Evolutionary conservation across 352 stramenopile species (phyloP).

Genomic region (Phytopythium helicoides): DNA sequence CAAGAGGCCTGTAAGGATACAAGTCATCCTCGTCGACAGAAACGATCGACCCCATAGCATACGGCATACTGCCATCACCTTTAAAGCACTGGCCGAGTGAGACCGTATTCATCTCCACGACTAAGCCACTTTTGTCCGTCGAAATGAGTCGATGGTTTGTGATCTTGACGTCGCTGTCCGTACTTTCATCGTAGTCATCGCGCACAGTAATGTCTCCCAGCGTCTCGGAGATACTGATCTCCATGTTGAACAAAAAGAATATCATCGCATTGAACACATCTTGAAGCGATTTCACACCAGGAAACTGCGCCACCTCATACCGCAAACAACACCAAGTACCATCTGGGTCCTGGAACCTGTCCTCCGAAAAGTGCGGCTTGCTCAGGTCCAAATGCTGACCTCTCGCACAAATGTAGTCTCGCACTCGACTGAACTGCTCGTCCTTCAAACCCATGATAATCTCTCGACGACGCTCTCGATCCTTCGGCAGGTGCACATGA

Average conservation of each 20-base stretch:
- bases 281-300: conserved; percentile 7
- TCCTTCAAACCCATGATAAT: too few species aligned
- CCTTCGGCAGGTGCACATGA: too few species aligned
- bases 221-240: too few species aligned
- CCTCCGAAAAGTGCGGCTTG: conserved; percentile 18
- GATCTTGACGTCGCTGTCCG: conserved; percentile 21
- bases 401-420: conserved; percentile 29
- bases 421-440: too few species aligned
- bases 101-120: conserved; percentile 12
- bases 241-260: conserved; percentile 18
- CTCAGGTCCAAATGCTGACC: conserved; percentile 21
- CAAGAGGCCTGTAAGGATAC: conserved; percentile 34
- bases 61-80: conserved; percentile 11
- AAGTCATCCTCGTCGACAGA: too few species aligned
- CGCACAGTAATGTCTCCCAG: too few species aligned
- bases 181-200: too few species aligned
- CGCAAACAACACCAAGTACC: conserved; percentile 15
- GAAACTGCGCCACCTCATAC: conserved; percentile 19
- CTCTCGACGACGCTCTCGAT: too few species aligned
- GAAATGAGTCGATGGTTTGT: conserved; percentile 44
- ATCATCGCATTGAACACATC: conserved; percentile 21
- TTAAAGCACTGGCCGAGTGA: conserved; percentile 23
- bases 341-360: conserved; percentile 17
- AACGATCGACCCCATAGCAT: conserved; percentile 33
- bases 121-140: conserved; percentile 13